A percentile compares a stretch with the other conserved stretches of the same genome.
Evolutionary conservation across 2,329 filamentous ascomycete genomes (phyloP).

Genomic region (Trichoderma koningii): DNA sequence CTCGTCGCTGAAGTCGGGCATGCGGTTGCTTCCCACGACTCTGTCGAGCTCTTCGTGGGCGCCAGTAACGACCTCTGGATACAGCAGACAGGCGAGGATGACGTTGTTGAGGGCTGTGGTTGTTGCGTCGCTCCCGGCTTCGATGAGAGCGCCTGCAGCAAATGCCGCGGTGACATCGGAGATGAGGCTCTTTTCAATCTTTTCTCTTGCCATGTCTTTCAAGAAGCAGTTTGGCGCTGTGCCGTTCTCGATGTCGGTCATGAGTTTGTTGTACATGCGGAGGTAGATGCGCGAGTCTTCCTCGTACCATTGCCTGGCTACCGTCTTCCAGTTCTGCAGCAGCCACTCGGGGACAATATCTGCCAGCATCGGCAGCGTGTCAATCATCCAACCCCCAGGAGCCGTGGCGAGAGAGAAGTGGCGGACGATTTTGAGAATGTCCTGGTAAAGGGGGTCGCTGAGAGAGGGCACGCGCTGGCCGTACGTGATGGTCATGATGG

Average conservation of each 20-base stretch:
- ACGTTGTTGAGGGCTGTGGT: slow-evolving; percentile 42
- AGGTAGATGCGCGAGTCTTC: slow-evolving; percentile 31
- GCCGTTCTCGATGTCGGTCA: slow-evolving; percentile 24
- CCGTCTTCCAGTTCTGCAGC: slow-evolving; percentile 21
- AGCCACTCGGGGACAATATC: slow-evolving; percentile 20
- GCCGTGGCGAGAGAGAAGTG: slow-evolving; percentile 27
- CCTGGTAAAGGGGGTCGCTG: slow-evolving; percentile 30
- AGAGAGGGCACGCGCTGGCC: slow-evolving; percentile 30
- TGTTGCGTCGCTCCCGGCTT: slow-evolving; percentile 33
- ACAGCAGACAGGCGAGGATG: slow-evolving; percentile 50
- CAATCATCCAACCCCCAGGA: slow-evolving; percentile 21
- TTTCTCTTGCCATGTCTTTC: slow-evolving; percentile 29
- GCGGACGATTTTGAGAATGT: slow-evolving; percentile 30
- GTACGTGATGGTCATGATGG: slow-evolving; percentile 32
- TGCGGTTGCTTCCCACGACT: slow-evolving; percentile 45
- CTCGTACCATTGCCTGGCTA: slow-evolving; percentile 27
- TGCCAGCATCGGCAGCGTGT: slow-evolving; percentile 22
- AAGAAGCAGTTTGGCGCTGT: slow-evolving; percentile 30
- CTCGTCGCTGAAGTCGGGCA: slow-evolving; percentile 48
- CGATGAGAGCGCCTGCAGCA: slow-evolving; percentile 30
- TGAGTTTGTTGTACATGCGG: slow-evolving; percentile 28
- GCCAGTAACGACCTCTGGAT: slow-evolving; percentile 45
- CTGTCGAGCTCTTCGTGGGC: slow-evolving; percentile 47
- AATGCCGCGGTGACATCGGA: slow-evolving; percentile 27
- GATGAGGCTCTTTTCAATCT: slow-evolving; percentile 30